These are phyloP conservation scores for Globisporangium paroecandrum DNA, from an alignment of 352 stramenopile species.

Conservation along the genomic window DNA sequence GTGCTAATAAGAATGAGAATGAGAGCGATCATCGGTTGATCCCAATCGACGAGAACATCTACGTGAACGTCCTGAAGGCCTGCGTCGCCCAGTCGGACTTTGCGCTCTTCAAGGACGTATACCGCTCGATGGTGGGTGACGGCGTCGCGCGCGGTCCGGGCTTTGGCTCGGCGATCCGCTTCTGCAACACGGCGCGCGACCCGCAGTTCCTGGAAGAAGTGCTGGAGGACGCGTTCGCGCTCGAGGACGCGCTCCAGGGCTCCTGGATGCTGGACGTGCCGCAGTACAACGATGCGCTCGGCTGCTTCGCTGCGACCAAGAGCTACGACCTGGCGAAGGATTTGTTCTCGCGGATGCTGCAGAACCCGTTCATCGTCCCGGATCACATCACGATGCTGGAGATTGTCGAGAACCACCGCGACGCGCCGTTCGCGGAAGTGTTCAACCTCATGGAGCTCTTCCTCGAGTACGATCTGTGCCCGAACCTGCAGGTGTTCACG, in stretches of 20 bases:
- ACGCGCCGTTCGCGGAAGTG: conserved; percentile 55
- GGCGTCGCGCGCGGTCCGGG: conserved; percentile 50
- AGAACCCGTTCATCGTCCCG: conserved; percentile 46
- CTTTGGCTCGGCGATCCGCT: conserved; percentile 68
- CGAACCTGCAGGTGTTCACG: conserved; percentile 74
- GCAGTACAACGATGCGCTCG: conserved; percentile 79
- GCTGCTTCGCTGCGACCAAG: conserved; percentile 55
- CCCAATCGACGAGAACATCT: conserved; percentile 72
- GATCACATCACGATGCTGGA: conserved; percentile 78
- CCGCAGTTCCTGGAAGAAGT: conserved; percentile 54
- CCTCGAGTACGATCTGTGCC: conserved; percentile 46
- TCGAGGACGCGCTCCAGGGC: conserved; percentile 38
- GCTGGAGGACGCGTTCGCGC: conserved; percentile 45
- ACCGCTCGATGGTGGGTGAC: conserved; percentile 45
- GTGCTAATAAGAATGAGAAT: background rate
- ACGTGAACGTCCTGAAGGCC: conserved; percentile 72
- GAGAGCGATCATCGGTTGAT: conserved; percentile 8
- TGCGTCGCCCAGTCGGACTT: conserved; percentile 34
- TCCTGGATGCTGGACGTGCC: conserved; percentile 56
- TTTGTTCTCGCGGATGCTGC: conserved; percentile 60
- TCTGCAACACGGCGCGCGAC: conserved; percentile 49
- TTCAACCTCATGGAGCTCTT: conserved; percentile 73
- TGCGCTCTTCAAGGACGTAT: conserved; percentile 48
- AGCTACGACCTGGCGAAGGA: conserved; percentile 49
- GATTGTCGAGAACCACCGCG: conserved; percentile 67